A percentile compares a stretch with the other conserved stretches of the same genome.
phyloP scores from a whole-genome alignment of 768 basidiomycete species.

The Collybiopsis luxurians region DNA sequence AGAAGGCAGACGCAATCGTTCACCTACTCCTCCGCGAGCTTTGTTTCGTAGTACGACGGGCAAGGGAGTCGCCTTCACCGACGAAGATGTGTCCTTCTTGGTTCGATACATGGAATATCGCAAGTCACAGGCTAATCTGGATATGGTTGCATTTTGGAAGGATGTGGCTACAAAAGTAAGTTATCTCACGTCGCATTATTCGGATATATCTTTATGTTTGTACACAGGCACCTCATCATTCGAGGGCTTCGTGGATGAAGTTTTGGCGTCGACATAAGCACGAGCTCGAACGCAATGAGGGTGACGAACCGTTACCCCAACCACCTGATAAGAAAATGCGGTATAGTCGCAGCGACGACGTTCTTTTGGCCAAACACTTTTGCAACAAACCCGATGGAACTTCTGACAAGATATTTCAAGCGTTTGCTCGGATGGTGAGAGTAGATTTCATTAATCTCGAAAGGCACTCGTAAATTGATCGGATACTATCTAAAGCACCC shows the following conservation, averaged over 20 bases:
- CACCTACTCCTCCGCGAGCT: conserved; percentile 79
- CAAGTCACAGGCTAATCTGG: conserved; percentile 64
- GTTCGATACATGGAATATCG: conserved; percentile 76
- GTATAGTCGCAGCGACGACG: conserved; percentile 77
- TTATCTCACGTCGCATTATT: background rate
- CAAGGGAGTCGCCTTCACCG: conserved; percentile 87
- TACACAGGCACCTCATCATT: conserved; percentile 79
- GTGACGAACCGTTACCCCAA: conserved; percentile 66
- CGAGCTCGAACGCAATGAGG: conserved; percentile 65
- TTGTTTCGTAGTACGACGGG: conserved; percentile 84
- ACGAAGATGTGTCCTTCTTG: conserved; percentile 77
- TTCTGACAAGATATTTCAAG: conserved; percentile 81
- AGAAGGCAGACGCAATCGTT: conserved; percentile 48
- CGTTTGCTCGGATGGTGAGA: conserved; percentile 68
- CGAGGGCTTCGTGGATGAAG: conserved; percentile 93
- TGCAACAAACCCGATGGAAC: conserved; percentile 73
- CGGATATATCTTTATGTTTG: conserved; percentile 4
- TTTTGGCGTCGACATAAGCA: conserved; percentile 89
- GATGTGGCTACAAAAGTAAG: conserved; percentile 67
- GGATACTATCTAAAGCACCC: conserved; percentile 51
- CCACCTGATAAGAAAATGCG: conserved; percentile 88
- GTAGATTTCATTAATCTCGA: background rate
- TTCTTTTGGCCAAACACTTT: conserved; percentile 76
- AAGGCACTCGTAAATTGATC: background rate
- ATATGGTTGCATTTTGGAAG: conserved; percentile 81